These are phyloP conservation scores for Herpetospermum pedunculosum DNA, from an alignment of 306 rosid genomes.

Conservation along the genomic window DNA sequence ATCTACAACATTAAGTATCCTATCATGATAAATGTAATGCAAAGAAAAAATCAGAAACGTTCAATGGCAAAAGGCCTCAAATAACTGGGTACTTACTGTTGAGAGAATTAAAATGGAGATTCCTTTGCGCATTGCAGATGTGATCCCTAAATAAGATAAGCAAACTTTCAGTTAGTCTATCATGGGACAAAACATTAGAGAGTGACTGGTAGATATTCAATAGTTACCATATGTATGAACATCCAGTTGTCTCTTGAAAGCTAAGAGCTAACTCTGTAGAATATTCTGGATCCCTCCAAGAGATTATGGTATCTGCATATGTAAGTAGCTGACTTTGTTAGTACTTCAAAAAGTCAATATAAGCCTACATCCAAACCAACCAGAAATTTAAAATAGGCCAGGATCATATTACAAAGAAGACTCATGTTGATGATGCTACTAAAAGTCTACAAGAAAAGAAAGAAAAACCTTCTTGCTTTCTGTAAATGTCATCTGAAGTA, in stretches of 20 bases:
- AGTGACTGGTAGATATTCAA: background rate
- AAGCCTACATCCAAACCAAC: conserved; percentile 3
- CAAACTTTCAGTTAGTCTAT: conserved; percentile 14
- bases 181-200: conserved; percentile 9
- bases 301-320: conserved; percentile 67
- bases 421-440: background rate
- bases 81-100: conserved; percentile 49
- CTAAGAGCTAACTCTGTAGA: conserved; percentile 92
- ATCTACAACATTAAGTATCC: background rate
- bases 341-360: background rate
- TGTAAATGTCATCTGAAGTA: conserved; percentile 69
- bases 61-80: background rate
- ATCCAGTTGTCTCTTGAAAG: conserved; percentile 89
- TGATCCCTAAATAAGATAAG: conserved; percentile 51
- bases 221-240: conserved; percentile 74
- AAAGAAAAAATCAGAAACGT: background rate
- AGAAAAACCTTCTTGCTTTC: conserved; percentile 90
- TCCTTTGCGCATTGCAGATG: conserved; percentile 82
- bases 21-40: background rate
- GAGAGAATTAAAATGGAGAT: conserved; percentile 62
- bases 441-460: background rate
- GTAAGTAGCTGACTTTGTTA: background rate
- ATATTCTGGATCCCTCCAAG: conserved; percentile 95
- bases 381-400: background rate
- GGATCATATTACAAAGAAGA: background rate